Evolutionary conservation across 2,329 filamentous ascomycete genomes (phyloP), one percentile per base, ranked within the genome.

Genomic region (Lachnellula suecica): DNA sequence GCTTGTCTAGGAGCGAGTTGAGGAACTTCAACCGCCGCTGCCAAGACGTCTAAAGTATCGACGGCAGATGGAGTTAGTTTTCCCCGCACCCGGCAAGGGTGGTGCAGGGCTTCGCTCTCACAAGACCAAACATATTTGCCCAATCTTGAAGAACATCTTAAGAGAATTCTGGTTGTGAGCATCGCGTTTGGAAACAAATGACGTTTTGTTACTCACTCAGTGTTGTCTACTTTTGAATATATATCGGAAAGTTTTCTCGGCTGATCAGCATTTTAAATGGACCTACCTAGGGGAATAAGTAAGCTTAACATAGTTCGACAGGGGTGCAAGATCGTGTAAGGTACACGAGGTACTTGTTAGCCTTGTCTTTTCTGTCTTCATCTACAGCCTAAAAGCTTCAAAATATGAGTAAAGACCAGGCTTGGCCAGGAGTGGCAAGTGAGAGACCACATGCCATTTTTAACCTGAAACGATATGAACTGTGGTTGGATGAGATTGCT

Each of bases 41-140:
- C n/a, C n/a, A n/a, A n/a, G n/a, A n/a, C n/a, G n/a, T n/a, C n/a
- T n/a, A n/a, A n/a, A n/a, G n/a, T n/a, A n/a, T n/a, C n/a, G n/a
- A n/a, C 51, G 52, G 56, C 47, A 61, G 44, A 58, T 53, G 54
- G 53, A 55, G 51, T 54, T 45, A 43, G 41, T 43, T 62, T 59
- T 58, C 49, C 54, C 59, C 59, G 54, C 56, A 53, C 27, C 38
- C 41, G 25, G 31, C 38, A 17, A 20, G 22, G 27, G 23, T 42
- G n/a, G n/a, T 35, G 31, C 31, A 35, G 31, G 31, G 31, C 17
- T n/a, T n/a, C n/a, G n/a, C n/a, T n/a, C n/a, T n/a, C n/a, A n/a
- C n/a, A n/a, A n/a, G n/a, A n/a, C n/a, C n/a, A n/a, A n/a, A n/a
- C n/a, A n/a, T n/a, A n/a, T n/a, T n/a, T n/a, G n/a, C n/a, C n/a